phyloP scores from a whole-genome alignment of 228 moss, liverwort and hornwort genomes.

The Sphagnum fallax region DNA sequence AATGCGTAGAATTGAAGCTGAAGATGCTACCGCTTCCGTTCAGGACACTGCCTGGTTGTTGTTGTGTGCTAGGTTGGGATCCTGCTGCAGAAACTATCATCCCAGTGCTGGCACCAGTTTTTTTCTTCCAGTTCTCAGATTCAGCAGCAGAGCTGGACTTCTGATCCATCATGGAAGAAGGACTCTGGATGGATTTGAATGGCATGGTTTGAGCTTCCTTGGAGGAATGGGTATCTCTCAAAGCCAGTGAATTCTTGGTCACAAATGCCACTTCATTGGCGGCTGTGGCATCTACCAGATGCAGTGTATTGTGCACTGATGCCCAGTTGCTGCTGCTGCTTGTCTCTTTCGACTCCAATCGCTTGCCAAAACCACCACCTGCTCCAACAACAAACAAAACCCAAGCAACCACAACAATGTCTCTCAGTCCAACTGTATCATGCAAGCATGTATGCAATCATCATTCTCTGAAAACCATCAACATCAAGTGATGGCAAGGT shows the following conservation, averaged over 20 bases:
- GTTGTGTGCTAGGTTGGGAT: not conserved
- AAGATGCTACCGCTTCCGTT: conserved; percentile 45
- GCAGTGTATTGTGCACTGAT: conserved; percentile 40
- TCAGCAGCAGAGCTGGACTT: not conserved
- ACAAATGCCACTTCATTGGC: conserved; percentile 46
- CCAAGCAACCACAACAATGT: no score
- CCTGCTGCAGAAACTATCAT: conserved; percentile 5
- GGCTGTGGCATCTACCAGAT: conserved; percentile 20
- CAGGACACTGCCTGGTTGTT: conserved; percentile 13
- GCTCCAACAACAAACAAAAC: no score
- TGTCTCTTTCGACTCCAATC: no score
- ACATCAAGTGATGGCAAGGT: no score
- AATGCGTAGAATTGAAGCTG: conserved; percentile 71
- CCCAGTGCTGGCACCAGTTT: conserved; percentile 16
- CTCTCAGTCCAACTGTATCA: no score
- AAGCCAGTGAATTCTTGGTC: conserved; percentile 54
- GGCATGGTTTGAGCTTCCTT: conserved; percentile 22
- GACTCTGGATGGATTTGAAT: conserved; percentile 54
- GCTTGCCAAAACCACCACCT: no score
- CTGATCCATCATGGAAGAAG: conserved; percentile 4
- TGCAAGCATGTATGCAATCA: no score
- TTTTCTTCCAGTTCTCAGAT: conserved; percentile 47
- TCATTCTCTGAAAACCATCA: no score
- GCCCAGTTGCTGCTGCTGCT: conserved; percentile 29
- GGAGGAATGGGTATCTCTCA: conserved; percentile 52